phyloP scores from a whole-genome alignment of 2,329 filamentous ascomycete species.

The Cercospora beticola region DNA sequence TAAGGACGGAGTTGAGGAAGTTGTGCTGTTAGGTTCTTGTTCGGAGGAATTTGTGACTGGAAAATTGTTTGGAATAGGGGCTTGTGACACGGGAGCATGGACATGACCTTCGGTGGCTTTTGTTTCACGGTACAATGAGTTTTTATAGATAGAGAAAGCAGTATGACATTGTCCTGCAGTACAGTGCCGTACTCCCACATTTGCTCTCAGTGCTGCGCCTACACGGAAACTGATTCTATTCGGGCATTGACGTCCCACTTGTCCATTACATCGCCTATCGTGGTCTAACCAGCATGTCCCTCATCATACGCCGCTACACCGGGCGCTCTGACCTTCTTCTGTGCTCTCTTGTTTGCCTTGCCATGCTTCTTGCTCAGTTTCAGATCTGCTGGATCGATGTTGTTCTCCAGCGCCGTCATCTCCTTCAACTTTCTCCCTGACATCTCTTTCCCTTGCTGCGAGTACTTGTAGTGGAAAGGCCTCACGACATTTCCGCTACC shows the following conservation, averaged over 20 bases:
- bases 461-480: conserved; percentile 90
- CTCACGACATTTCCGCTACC: conserved; percentile 65
- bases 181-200: neutral
- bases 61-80: neutral
- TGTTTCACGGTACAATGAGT: neutral
- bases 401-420: conserved; percentile 79
- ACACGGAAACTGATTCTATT: neutral
- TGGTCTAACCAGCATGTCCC: conserved; percentile 9
- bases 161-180: neutral
- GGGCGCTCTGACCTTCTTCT: conserved; percentile 33
- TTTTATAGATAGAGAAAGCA: neutral
- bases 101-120: neutral
- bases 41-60: neutral
- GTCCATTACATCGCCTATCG: neutral
- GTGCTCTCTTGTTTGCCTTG: conserved; percentile 66
- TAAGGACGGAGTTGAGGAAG: conserved; percentile 27
- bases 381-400: conserved; percentile 78
- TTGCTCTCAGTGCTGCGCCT: neutral
- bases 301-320: conserved; percentile 26
- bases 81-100: neutral
- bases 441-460: conserved; percentile 78
- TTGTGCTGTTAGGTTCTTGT: neutral
- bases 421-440: conserved; percentile 79
- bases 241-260: neutral
- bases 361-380: conserved; percentile 83